Percentiles rank a stretch among this genome's conserved stretches.
These are phyloP conservation scores for Pythium guiyangense DNA, from an alignment of 352 stramenopile species.

Conservation along the genomic window DNA sequence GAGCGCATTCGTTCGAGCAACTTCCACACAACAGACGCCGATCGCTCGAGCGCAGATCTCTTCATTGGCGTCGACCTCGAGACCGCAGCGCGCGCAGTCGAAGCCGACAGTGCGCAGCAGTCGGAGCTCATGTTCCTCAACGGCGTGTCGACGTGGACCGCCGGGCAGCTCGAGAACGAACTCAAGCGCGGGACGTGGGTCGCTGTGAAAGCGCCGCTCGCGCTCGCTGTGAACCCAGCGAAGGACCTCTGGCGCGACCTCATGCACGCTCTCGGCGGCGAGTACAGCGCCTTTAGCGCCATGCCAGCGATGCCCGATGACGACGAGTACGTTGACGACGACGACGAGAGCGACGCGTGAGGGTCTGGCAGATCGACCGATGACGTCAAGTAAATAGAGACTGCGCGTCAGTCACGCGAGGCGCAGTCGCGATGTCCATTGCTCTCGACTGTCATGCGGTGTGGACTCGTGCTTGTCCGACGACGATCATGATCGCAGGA, in stretches of 20 bases:
- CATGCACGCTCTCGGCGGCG: slow-evolving; percentile 57
- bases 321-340: slow-evolving; percentile 18
- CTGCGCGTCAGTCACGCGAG: background rate
- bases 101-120: slow-evolving; percentile 43
- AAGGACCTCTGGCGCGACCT: slow-evolving; percentile 66
- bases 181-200: slow-evolving; percentile 71
- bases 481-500: too few relatives aligned
- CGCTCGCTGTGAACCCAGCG: slow-evolving; percentile 54
- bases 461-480: too few relatives aligned
- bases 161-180: slow-evolving; percentile 66
- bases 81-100: slow-evolving; percentile 45
- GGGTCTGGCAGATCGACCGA: background rate
- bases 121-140: slow-evolving; percentile 77
- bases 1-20: slow-evolving; percentile 40
- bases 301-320: slow-evolving; percentile 57
- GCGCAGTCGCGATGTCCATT: too few relatives aligned
- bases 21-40: slow-evolving; percentile 18
- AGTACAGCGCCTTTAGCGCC: slow-evolving; percentile 68
- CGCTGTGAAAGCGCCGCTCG: slow-evolving; percentile 64
- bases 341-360: slow-evolving; percentile 23
- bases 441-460: too few relatives aligned
- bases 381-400: slow-evolving; percentile 6
- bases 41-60: slow-evolving; percentile 18
- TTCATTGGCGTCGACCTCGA: slow-evolving; percentile 73
- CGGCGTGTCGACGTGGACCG: slow-evolving; percentile 65